phyloP scores from a whole-genome alignment of 495 filamentous ascomycete species.

The Cercophora samala region DNA sequence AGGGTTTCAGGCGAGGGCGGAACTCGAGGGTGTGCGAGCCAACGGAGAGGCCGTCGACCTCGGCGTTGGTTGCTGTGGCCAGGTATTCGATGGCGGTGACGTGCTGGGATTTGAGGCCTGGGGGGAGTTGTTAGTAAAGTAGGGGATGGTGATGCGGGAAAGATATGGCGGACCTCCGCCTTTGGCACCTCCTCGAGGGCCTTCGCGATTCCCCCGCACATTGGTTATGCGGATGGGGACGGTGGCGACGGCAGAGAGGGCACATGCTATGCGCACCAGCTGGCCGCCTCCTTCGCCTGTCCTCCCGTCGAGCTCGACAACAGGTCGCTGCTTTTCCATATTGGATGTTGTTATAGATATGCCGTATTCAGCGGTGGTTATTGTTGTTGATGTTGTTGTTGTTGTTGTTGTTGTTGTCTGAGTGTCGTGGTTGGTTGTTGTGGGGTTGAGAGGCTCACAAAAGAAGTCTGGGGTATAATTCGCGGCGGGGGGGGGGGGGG shows the following conservation, averaged over 20 bases:
- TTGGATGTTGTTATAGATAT: background rate
- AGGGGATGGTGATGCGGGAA: background rate
- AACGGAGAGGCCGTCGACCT: conserved; percentile 52
- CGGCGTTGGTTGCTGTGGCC: conserved; percentile 58
- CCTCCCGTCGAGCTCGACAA: conserved; percentile 57
- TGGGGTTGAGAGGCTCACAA: background rate
- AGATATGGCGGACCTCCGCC: conserved; percentile 4
- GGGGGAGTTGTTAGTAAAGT: background rate
- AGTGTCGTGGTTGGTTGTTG: background rate
- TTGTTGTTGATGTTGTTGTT: background rate
- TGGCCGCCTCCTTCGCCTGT: conserved; percentile 86
- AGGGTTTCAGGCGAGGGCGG: conserved; percentile 41
- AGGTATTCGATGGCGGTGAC: conserved; percentile 65
- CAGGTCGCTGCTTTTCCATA: conserved; percentile 16
- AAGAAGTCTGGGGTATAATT: background rate
- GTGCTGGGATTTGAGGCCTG: conserved; percentile 75
- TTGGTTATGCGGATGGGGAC: conserved; percentile 62
- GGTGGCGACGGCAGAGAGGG: conserved; percentile 63
- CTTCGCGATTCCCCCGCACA: conserved; percentile 64
- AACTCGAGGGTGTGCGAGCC: conserved; percentile 56
- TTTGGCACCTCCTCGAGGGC: conserved; percentile 41
- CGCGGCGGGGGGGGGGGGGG: too few relatives aligned
- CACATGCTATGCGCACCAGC: conserved; percentile 68
- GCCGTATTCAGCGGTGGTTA: background rate
- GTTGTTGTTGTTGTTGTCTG: background rate